Percentiles rank a stretch among this genome's conserved stretches.
Evolutionary conservation across 352 stramenopile genomes (phyloP).

Genomic region (Elongisporangium prolatum): DNA sequence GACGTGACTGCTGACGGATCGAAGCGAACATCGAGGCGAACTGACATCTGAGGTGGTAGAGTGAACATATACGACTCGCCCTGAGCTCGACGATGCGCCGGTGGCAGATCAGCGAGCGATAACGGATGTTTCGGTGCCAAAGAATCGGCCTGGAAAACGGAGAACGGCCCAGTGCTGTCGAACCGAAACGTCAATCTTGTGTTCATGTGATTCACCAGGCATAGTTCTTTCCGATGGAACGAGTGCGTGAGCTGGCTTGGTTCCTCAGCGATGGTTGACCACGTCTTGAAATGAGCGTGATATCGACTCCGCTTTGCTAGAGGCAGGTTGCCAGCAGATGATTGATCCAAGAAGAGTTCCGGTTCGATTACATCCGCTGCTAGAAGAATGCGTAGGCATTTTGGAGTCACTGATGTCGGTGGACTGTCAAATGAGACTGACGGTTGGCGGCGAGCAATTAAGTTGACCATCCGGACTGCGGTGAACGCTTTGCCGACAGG

Average conservation of each 20-base stretch:
- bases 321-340: not conserved
- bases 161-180: constrained; percentile 57
- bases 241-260: constrained; percentile 17
- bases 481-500: constrained; percentile 59
- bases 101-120: constrained; percentile 42
- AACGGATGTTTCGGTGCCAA: constrained; percentile 60
- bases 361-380: constrained; percentile 58
- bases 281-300: constrained; percentile 73
- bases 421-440: not conserved
- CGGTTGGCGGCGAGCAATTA: constrained; percentile 23
- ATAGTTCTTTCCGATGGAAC: constrained; percentile 48
- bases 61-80: constrained; percentile 70
- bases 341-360: constrained; percentile 54
- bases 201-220: constrained; percentile 53
- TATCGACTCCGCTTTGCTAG: constrained; percentile 12
- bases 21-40: constrained; percentile 65
- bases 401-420: constrained; percentile 22
- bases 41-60: constrained; percentile 57
- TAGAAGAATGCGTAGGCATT: constrained; percentile 61
- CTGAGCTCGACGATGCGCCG: constrained; percentile 46
- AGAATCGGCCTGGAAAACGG: constrained; percentile 52
- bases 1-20: constrained; percentile 17
- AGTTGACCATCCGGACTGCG: constrained; percentile 64
- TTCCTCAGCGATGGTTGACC: constrained; percentile 40
- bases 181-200: constrained; percentile 68